phyloP scores from a whole-genome alignment of 305 asterid species.

The Nicotiana rustica region DNA sequence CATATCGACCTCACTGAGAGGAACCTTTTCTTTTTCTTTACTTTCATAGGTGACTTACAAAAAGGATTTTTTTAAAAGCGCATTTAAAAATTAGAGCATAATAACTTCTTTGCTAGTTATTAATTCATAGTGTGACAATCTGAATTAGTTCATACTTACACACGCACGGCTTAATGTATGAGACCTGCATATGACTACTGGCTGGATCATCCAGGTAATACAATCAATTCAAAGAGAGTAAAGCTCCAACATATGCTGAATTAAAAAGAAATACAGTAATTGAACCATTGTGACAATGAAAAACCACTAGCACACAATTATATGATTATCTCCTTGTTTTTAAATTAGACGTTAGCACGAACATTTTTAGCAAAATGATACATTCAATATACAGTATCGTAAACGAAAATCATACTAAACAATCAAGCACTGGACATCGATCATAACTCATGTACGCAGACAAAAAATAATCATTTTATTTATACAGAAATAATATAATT shows the following conservation, averaged over 20 bases:
- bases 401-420: neutral
- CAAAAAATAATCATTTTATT: neutral
- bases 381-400: neutral
- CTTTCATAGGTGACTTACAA: conserved; percentile 11
- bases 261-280: neutral
- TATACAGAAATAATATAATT: too few relatives aligned
- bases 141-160: neutral
- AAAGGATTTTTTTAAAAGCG: neutral
- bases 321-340: neutral
- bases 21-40: neutral
- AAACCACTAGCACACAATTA: neutral
- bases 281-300: neutral
- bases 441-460: neutral
- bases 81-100: neutral
- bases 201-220: too few relatives aligned
- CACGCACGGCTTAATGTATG: too few relatives aligned
- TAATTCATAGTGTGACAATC: neutral
- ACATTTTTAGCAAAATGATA: neutral
- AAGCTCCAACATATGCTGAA: neutral
- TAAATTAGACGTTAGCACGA: neutral
- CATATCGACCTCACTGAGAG: neutral
- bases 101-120: neutral
- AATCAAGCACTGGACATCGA: neutral
- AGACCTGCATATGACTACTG: too few relatives aligned
- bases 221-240: neutral